phyloP scores from a whole-genome alignment of 169 alveolate genomes.

The Plasmodium reichenowi region DNA sequence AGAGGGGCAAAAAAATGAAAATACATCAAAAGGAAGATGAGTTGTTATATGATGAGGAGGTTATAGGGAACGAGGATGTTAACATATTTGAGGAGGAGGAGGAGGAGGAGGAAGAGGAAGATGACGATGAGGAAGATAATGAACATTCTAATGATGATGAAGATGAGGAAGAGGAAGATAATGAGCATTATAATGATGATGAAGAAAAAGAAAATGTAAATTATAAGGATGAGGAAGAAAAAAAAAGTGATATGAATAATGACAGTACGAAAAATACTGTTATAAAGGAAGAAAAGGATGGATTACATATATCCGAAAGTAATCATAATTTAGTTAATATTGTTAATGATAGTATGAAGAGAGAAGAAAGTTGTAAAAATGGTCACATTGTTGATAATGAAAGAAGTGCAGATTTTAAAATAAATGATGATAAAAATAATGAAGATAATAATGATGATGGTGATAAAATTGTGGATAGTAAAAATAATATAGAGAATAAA shows the following conservation, averaged over 20 bases:
- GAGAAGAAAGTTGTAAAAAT: not conserved
- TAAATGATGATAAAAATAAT: not conserved
- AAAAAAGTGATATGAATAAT: not conserved
- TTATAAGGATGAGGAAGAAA: not conserved
- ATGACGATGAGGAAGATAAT: not conserved
- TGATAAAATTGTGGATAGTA: not conserved
- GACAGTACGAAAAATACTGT: not conserved
- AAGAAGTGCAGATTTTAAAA: not conserved
- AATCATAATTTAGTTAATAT: not conserved
- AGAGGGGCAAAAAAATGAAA: conserved; percentile 8
- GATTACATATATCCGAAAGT: not conserved
- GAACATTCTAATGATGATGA: conserved; percentile 1
- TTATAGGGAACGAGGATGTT: conserved; percentile 1
- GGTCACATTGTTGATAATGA: not conserved
- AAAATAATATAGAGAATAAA: not conserved
- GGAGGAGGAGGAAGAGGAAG: not conserved
- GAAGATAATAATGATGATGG: not conserved
- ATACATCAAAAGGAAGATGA: conserved; percentile 11
- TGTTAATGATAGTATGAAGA: not conserved
- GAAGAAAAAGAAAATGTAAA: not conserved
- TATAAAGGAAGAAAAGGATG: not conserved
- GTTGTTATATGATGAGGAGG: conserved; percentile 18
- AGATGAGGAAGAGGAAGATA: conserved; percentile 3
- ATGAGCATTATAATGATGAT: not conserved
- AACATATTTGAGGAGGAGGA: conserved; percentile 14